Conservation (phyloP, 805 yeast species). For the Candida railenensis region DNA sequence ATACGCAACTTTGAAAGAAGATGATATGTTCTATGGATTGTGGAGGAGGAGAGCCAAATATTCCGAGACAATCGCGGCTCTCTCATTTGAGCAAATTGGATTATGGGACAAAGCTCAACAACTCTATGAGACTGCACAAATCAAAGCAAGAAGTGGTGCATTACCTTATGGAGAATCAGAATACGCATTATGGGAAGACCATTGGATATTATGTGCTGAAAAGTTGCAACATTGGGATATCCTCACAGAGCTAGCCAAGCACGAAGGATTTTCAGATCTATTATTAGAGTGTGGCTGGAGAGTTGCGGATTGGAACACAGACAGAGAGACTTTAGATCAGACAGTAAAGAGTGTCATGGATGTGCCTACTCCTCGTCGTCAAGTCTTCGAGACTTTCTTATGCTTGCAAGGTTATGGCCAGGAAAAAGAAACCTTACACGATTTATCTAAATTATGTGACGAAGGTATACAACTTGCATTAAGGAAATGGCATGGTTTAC, state of each 20-base stretch:
- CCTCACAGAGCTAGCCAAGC: conserved; percentile 92
- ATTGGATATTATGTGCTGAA: conserved; percentile 97
- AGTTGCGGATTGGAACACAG: conserved; percentile 97
- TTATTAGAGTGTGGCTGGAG: conserved; percentile 99
- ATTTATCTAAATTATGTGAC: conserved; percentile 82
- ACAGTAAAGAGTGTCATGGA: conserved; percentile 96
- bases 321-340: conserved; percentile 90
- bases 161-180: conserved; percentile 95
- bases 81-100: conserved; percentile 93
- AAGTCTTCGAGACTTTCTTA: conserved; percentile 90
- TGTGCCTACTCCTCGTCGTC: conserved; percentile 96
- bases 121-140: conserved; percentile 93
- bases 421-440: conserved; percentile 81
- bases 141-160: conserved; percentile 92
- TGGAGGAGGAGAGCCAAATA: conserved; percentile 98
- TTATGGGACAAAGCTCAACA: conserved; percentile 93
- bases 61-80: conserved; percentile 86
- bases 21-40: conserved; percentile 94
- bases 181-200: conserved; percentile 96
- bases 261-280: conserved; percentile 95
- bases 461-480: conserved; percentile 94
- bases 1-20: conserved; percentile 86
- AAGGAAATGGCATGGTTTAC: conserved; percentile 90
- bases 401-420: conserved; percentile 92
- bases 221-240: conserved; percentile 98